A percentile compares a stretch with the other conserved stretches of the same genome.
Conservation (phyloP, 2,329 filamentous ascomycete genomes). For the Sporothrix globosa region DNA sequence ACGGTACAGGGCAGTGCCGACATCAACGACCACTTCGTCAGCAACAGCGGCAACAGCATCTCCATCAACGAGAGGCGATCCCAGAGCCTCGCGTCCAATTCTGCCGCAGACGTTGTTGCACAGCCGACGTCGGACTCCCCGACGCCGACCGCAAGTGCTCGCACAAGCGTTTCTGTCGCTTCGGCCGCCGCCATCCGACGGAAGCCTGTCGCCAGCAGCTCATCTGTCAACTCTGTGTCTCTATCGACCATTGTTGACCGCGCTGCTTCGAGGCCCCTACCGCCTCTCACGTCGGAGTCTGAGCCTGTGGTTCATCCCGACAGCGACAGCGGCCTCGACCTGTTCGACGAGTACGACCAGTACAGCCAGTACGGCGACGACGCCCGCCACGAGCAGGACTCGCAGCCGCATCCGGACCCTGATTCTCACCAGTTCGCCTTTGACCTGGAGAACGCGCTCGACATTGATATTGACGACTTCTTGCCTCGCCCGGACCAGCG, state of each 20-base stretch:
- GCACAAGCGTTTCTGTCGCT: conserved; percentile 13
- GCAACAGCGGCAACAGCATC: not conserved
- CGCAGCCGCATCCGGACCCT: not conserved
- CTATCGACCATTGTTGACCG: conserved; percentile 1
- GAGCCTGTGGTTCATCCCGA: not conserved
- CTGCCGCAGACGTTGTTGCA: not conserved
- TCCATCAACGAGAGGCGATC: conserved; percentile 22
- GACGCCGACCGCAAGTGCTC: conserved; percentile 24
- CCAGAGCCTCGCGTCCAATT: conserved; percentile 30
- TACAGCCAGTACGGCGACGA: conserved; percentile 10
- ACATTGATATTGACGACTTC: conserved; percentile 41
- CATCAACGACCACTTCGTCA: not conserved
- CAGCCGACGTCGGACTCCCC: not conserved
- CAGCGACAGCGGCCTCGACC: not conserved
- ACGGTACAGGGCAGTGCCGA: not conserved
- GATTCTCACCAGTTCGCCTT: conserved; percentile 18
- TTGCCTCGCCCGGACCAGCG: conserved; percentile 56
- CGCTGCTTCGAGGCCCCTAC: not conserved
- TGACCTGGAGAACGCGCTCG: conserved; percentile 19
- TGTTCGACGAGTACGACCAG: conserved; percentile 18
- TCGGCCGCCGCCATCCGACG: conserved; percentile 51
- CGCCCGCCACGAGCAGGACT: not conserved
- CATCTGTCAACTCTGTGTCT: not conserved
- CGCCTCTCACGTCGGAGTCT: not conserved
- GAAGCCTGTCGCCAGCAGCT: conserved; percentile 59